Base-by-base conservation (phyloP, 306 rosid species). In the Amphicarpaea edgeworthii region DNA sequence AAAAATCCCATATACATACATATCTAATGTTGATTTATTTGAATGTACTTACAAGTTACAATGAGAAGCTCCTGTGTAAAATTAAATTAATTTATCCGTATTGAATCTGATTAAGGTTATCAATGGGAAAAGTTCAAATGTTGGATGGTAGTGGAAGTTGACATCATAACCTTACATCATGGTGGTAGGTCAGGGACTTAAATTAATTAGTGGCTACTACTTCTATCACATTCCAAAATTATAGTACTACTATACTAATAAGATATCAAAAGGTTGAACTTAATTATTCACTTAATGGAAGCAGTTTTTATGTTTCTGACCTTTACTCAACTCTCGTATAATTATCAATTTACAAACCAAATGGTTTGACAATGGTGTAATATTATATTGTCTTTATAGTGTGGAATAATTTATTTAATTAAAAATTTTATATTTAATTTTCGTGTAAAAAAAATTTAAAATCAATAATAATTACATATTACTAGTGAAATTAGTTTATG, bases 131-230 rank as follows among this genome's bases (percentile, higher is more conserved):
- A 68, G 76, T 61, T 28, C 38, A 75, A 50, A 47, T 63, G 72
- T 75, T 37, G 78, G 64, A 64, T 7, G 84, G 66, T 45, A 75
- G 78, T 45, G 72, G 75, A 75, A 55, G 73, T 65, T 79, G 76
- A 79, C 79, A 79, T 76, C 68, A 83, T 7, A 47, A 47, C 12
- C 77, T 50, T 78, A 43, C 73, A 60, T 83, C 77, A 78, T 0
- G 54, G 32, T n/a, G 81, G 81, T 63, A 54, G 78, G 86, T 51
- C 77, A 72, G 0, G 72, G 77, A 53, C 58, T 69, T 64, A 40
- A 54, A 76, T 71, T 57, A 77, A 65, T 49, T 47, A 34, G 46
- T 63, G 72, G 60, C 59, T 57, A n/a, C n/a, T 30, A 73, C 77
- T 41, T 72, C 2, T 43, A 64, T 75, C n/a, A 57, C 78, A 45